Evolutionary conservation across 164 flowering plant genomes (phyloP).

Genomic region (Sextonia rubra): DNA sequence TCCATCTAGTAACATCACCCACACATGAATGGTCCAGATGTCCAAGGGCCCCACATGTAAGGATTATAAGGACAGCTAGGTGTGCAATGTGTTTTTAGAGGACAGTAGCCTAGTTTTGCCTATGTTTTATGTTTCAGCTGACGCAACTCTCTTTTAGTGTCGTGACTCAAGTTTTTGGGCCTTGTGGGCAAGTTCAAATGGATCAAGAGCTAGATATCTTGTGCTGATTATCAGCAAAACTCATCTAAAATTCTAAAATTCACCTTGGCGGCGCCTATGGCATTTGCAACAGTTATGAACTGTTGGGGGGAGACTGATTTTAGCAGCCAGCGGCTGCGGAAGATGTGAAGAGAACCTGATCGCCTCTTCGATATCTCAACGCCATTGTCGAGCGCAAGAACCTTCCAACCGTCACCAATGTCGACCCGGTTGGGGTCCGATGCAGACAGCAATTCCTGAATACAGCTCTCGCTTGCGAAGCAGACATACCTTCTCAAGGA

Average conservation of each 20-base stretch:
- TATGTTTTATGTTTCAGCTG: too few species aligned
- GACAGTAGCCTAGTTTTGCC: too few species aligned
- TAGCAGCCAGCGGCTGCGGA: constrained; percentile 70
- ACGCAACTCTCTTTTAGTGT: too few species aligned
- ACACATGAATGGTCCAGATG: too few species aligned
- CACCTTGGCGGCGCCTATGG: constrained; percentile 88
- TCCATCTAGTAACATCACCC: too few species aligned
- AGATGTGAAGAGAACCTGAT: constrained; percentile 56
- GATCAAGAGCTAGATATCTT: too few species aligned
- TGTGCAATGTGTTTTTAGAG: too few species aligned
- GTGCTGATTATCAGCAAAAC: too few species aligned
- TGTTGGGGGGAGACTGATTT: constrained; percentile 69
- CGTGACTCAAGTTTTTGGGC: too few species aligned
- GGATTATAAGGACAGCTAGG: too few species aligned
- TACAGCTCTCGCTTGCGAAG: constrained; percentile 79
- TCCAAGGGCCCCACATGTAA: too few species aligned
- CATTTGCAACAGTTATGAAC: constrained; percentile 75
- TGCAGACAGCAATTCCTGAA: constrained; percentile 74
- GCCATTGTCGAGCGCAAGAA: constrained; percentile 45
- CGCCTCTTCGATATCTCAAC: constrained; percentile 73
- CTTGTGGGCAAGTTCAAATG: too few species aligned
- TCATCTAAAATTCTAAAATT: not conserved
- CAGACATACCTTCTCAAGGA: constrained; percentile 69
- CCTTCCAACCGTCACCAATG: constrained; percentile 42
- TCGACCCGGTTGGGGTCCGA: constrained; percentile 42